These are phyloP conservation scores for Saccharum officinarum DNA, from an alignment of 176 grass and related monocot genomes.

Conservation along the genomic window DNA sequence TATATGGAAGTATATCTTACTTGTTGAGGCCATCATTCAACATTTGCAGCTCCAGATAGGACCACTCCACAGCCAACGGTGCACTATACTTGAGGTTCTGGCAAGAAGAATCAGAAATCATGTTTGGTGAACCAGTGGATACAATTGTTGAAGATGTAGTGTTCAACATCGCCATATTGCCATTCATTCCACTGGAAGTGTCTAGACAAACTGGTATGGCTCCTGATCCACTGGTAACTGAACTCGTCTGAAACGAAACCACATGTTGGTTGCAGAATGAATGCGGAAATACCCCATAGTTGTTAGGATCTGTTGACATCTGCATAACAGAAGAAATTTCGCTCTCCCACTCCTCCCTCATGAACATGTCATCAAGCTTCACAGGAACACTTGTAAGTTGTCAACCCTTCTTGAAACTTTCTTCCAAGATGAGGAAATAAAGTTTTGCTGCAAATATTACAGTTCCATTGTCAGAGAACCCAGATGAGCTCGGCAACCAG, in stretches of 20 bases:
- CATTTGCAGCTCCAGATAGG: slow-evolving; percentile 58
- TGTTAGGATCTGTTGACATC: slow-evolving; percentile 79
- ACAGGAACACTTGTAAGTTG: slow-evolving; percentile 25
- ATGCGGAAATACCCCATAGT: slow-evolving; percentile 66
- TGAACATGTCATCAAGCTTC: slow-evolving; percentile 25
- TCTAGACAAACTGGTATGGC: slow-evolving; percentile 50
- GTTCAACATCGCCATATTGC: slow-evolving; percentile 50
- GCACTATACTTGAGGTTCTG: slow-evolving; percentile 60
- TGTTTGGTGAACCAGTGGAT: slow-evolving; percentile 55
- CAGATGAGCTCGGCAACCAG: slow-evolving; percentile 29
- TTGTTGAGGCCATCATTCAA: slow-evolving; percentile 73
- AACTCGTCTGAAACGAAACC: slow-evolving; percentile 83
- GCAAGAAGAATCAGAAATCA: slow-evolving; percentile 52
- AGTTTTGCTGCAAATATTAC: slow-evolving; percentile 37
- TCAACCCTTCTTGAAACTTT: slow-evolving; percentile 33
- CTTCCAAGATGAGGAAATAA: slow-evolving; percentile 26
- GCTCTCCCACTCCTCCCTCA: slow-evolving; percentile 30
- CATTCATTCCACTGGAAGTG: slow-evolving; percentile 53
- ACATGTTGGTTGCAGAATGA: slow-evolving; percentile 75
- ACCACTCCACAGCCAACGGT: slow-evolving; percentile 76
- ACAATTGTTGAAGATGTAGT: slow-evolving; percentile 60
- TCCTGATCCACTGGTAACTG: slow-evolving; percentile 47
- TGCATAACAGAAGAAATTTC: slow-evolving; percentile 48
- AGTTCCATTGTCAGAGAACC: background rate
- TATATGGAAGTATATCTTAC: slow-evolving; percentile 46